phyloP scores from a whole-genome alignment of 768 basidiomycete species.

The Roridomyces roridus region DNA sequence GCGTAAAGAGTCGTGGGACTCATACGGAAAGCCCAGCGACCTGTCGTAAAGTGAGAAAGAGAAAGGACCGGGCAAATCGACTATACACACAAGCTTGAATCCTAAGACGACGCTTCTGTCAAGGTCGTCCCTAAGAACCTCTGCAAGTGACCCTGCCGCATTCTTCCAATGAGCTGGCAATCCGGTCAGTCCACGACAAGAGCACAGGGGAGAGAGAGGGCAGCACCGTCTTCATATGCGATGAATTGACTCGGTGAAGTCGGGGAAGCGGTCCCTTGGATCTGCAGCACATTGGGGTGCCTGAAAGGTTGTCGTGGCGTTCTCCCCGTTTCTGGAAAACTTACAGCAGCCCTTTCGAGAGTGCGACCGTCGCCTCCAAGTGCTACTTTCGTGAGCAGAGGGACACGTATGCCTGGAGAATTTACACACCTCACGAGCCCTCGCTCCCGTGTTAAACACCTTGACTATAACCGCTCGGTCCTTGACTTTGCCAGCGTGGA shows the following conservation, averaged over 20 bases:
- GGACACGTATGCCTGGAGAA: background rate
- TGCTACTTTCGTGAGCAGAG: background rate
- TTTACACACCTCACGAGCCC: background rate
- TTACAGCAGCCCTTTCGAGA: background rate
- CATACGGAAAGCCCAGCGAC: constrained; percentile 1
- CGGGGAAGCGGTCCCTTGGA: background rate
- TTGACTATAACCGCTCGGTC: background rate
- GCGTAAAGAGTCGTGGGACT: background rate
- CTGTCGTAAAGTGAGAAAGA: background rate
- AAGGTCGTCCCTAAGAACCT: background rate
- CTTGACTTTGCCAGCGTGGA: background rate
- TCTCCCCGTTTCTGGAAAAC: background rate
- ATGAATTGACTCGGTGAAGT: background rate
- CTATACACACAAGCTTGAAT: background rate
- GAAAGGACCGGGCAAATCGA: background rate
- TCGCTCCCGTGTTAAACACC: background rate
- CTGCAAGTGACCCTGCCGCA: background rate
- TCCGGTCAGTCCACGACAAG: no score
- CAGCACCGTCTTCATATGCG: background rate
- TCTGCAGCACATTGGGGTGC: background rate
- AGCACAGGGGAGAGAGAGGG: no score
- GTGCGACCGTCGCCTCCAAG: background rate
- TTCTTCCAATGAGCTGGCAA: background rate
- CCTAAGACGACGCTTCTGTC: background rate
- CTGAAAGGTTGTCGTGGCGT: background rate